A percentile compares a stretch with the other conserved stretches of the same genome.
phyloP scores from a whole-genome alignment of 2,329 filamentous ascomycete species.

The Davidsoniella neocaledoniae region DNA sequence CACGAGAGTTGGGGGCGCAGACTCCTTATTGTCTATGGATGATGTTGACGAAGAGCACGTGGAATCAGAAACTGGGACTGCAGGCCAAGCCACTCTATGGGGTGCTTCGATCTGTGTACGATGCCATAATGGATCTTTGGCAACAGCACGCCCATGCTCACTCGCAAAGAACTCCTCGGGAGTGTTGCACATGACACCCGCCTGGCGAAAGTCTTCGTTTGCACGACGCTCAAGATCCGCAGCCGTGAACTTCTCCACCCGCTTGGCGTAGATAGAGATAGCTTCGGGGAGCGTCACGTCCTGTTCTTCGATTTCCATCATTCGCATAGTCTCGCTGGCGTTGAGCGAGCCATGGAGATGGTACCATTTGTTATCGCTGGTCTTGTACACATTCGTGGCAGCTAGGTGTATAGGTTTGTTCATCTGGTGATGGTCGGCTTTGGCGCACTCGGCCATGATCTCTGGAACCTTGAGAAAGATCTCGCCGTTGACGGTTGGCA shows the following conservation, averaged over 20 bases:
- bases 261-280: constrained; percentile 14
- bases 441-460: constrained; percentile 16
- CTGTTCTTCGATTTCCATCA: constrained; percentile 13
- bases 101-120: constrained; percentile 8
- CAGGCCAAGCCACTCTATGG: constrained; percentile 12
- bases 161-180: constrained; percentile 17
- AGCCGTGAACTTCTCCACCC: constrained; percentile 14
- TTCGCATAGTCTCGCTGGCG: constrained; percentile 13
- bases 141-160: constrained; percentile 17
- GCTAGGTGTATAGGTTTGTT: constrained; percentile 18
- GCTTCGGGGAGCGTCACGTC: constrained; percentile 15
- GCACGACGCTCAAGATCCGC: constrained; percentile 15
- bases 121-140: constrained; percentile 13
- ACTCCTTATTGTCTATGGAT: too few relatives aligned
- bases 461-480: constrained; percentile 13
- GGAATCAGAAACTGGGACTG: neutral
- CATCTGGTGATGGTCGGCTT: constrained; percentile 9
- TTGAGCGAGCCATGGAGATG: constrained; percentile 16
- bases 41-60: too few relatives aligned
- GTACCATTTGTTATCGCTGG: constrained; percentile 14
- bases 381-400: constrained; percentile 15
- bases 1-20: too few relatives aligned
- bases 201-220: constrained; percentile 16
- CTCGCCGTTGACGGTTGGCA: constrained; percentile 10
- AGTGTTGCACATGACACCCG: constrained; percentile 17